Evolutionary conservation across 2,329 filamentous ascomycete genomes (phyloP).

Genomic region (Scortechinia acanthostroma): DNA sequence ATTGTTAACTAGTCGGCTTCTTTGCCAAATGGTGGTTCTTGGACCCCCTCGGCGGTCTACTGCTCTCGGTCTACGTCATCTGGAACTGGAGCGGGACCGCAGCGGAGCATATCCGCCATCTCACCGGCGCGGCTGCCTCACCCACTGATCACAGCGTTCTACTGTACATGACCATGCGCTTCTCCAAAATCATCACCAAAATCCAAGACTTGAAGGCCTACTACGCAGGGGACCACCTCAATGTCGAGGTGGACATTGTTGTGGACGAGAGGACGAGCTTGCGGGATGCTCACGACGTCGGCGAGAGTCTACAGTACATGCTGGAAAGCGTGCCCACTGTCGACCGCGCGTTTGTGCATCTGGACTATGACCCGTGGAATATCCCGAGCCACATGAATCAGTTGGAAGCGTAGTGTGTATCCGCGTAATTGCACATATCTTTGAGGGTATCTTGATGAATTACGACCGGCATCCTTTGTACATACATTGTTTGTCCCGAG

Average conservation of each 20-base stretch:
- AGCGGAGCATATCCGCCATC: slow-evolving; percentile 70
- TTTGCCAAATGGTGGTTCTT: slow-evolving; percentile 78
- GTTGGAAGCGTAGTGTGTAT: not conserved
- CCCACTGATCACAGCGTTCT: slow-evolving; percentile 79
- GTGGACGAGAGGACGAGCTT: slow-evolving; percentile 70
- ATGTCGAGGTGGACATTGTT: slow-evolving; percentile 78
- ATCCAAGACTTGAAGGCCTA: slow-evolving; percentile 82
- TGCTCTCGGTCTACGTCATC: slow-evolving; percentile 75
- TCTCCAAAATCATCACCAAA: slow-evolving; percentile 77
- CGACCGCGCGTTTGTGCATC: slow-evolving; percentile 64
- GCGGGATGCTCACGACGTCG: slow-evolving; percentile 75
- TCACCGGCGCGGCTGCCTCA: slow-evolving; percentile 72
- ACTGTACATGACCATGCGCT: slow-evolving; percentile 87
- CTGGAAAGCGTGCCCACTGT: slow-evolving; percentile 78
- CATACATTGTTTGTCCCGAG: too few relatives aligned
- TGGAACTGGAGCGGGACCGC: slow-evolving; percentile 72
- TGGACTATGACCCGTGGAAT: slow-evolving; percentile 57
- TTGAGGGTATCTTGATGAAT: too few relatives aligned
- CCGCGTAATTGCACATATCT: too few relatives aligned
- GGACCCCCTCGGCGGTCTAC: slow-evolving; percentile 70
- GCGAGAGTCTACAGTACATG: slow-evolving; percentile 75
- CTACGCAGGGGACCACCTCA: slow-evolving; percentile 78
- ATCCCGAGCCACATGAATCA: slow-evolving; percentile 48
- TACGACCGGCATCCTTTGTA: too few relatives aligned
- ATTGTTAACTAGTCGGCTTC: slow-evolving; percentile 48